Base-by-base conservation (phyloP, 192 early-diverging fungal genomes). In the Mortierella alpina region DNA sequence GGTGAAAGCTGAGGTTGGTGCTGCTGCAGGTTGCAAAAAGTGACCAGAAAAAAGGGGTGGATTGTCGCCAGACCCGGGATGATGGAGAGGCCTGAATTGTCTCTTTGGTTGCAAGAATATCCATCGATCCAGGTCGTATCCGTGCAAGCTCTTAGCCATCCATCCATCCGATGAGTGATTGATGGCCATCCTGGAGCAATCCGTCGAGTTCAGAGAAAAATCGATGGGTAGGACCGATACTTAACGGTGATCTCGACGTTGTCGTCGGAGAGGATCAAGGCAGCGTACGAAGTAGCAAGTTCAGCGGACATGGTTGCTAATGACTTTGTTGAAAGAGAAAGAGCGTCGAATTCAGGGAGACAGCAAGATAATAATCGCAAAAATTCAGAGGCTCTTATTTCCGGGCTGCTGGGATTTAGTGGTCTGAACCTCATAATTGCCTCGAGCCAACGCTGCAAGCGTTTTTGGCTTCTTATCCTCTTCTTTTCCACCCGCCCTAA, bases 211-310 rank as follows among this genome's bases (percentile, higher is more conserved):
- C 31, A 31, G 31, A 31, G 31, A 31, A 31, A 1, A 31, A 31
- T 31, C 31, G 31, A 31, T 31, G 31, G 31, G 31, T 60, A 51
- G 66, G 51, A 46, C 64, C 59, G 66, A 86, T 59, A 62, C 86
- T 91, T 85, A 90, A 98, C 96, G 77, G 96, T 96, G 90, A 99
- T 95, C 75, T 93, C 96, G 85, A 97, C 86, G 82, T 95, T 92
- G 86, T 98, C 98, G 86, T 99, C 98, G 87, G 95, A 89, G 84
- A 99, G 96, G 92, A 98, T 98, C 78, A 99, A 94, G 54, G 98
- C 91, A 73, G 98, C 95, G 92, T 98, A 98, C 60, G 92, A 92
- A 87, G 94, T 90, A 83, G 97, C 96, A 75, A 92, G 89, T 88
- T 99, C 95, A 79, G 91, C 81, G 83, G 73, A 76, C 85, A 86